These are phyloP conservation scores for Rhizopogon salebrosus DNA, from an alignment of 768 basidiomycete genomes.

Conservation along the genomic window DNA sequence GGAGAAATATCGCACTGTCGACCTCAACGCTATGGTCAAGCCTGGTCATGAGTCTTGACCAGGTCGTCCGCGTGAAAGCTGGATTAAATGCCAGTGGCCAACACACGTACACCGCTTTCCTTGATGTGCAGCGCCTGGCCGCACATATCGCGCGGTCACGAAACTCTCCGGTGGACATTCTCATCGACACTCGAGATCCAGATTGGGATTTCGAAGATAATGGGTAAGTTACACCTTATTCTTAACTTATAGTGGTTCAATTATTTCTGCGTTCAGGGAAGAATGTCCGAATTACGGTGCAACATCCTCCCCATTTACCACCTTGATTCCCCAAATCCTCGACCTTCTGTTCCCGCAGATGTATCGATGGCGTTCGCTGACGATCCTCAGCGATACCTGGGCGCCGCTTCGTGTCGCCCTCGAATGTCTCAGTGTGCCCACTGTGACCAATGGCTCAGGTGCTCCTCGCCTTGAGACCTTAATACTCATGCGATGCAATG, in stretches of 20 bases:
- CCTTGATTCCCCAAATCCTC: constrained; percentile 19
- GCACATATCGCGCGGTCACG: constrained; percentile 43
- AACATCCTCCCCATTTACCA: constrained; percentile 4
- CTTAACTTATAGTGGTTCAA: neutral
- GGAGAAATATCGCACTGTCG: constrained; percentile 45
- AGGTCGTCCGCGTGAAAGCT: constrained; percentile 6
- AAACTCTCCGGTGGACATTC: constrained; percentile 46
- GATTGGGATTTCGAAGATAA: constrained; percentile 54
- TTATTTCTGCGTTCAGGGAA: constrained; percentile 1
- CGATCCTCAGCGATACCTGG: constrained; percentile 52
- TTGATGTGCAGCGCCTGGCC: constrained; percentile 35
- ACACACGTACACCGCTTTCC: neutral
- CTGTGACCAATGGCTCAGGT: constrained; percentile 26
- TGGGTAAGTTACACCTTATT: constrained; percentile 28
- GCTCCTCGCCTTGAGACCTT: constrained; percentile 39
- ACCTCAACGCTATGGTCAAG: constrained; percentile 53
- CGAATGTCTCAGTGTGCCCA: constrained; percentile 33
- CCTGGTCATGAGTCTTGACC: constrained; percentile 39
- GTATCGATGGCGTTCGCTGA: constrained; percentile 46
- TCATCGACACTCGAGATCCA: constrained; percentile 54
- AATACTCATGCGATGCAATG: constrained; percentile 56
- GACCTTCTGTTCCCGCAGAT: constrained; percentile 48
- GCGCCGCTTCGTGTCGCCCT: constrained; percentile 54
- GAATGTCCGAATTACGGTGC: neutral
- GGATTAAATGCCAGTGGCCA: neutral